A percentile compares a stretch with the other conserved stretches of the same genome.
These are phyloP conservation scores for Tardiomyces depauwii DNA, from an alignment of 1,139 yeast genomes.

Conservation along the genomic window DNA sequence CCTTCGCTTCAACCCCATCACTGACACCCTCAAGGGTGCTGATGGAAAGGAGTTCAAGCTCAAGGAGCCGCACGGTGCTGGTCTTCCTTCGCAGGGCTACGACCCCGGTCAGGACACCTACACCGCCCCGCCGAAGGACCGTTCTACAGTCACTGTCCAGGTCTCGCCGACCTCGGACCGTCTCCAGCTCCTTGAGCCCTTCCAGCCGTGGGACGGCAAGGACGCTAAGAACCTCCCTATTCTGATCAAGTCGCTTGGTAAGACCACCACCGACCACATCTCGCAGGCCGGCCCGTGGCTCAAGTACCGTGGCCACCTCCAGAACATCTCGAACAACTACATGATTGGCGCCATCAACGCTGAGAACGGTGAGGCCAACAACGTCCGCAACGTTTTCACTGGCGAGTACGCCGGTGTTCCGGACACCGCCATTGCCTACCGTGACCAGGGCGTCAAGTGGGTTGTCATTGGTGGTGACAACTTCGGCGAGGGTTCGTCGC, in stretches of 20 bases:
- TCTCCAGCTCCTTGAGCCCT: constrained; percentile 85
- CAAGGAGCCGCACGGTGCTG: constrained; percentile 81
- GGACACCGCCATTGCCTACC: constrained; percentile 90
- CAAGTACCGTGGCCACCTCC: constrained; percentile 99
- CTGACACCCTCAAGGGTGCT: constrained; percentile 87
- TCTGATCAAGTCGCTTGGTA: constrained; percentile 92
- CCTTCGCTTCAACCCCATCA: constrained; percentile 95
- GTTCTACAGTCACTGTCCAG: constrained; percentile 60
- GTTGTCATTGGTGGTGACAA: constrained; percentile 98
- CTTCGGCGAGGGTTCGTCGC: constrained; percentile 99
- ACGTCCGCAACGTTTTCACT: constrained; percentile 78
- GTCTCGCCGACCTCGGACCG: constrained; percentile 83
- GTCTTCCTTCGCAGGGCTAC: constrained; percentile 89
- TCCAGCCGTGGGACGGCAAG: constrained; percentile 92
- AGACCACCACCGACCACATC: constrained; percentile 98
- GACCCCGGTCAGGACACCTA: constrained; percentile 93
- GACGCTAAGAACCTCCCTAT: constrained; percentile 85
- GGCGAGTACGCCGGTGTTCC: constrained; percentile 94
- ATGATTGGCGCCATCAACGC: constrained; percentile 99
- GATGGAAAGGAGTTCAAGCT: constrained; percentile 94
- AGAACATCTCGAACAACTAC: constrained; percentile 96
- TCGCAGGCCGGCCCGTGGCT: constrained; percentile 99
- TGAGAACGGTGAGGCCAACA: constrained; percentile 93
- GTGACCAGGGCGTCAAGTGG: constrained; percentile 88
- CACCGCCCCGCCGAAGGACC: constrained; percentile 94